Evolutionary conservation across 768 basidiomycete genomes (phyloP), one percentile per base, ranked within the genome.

Genomic region (Lactarius evosmus): DNA sequence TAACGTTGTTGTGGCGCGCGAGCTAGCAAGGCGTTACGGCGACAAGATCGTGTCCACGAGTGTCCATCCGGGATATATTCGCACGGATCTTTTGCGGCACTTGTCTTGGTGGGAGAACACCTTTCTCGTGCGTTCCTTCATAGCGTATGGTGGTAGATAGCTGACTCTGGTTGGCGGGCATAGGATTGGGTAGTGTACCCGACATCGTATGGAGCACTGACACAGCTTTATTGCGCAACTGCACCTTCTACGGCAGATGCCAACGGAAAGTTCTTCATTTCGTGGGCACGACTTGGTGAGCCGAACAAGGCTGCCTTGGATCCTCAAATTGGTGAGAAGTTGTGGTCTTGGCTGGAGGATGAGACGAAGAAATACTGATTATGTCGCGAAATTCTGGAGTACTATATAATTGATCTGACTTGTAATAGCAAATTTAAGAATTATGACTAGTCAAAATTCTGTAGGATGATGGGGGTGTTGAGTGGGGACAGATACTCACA

Each of bases 21-120:
- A 84, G 69, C 71, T 84, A 29, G 79, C 78, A 27, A 70, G 80
- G 54, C 74, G 80, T 62, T 80, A 81, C 66, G 77, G 72, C 0
- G 78, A 80, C 40, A 66, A 79, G 65, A 79, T 86, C 55, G 74
- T 85, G 0, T 78, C 78, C 3, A 74, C 74, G 27, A 72, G 79
- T 22, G 67, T 83, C 27, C 75, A 84, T 63, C 82, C 85, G 19
- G 68, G 68, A 16, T 55, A 63, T 22, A 51, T 66, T 14, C 16
- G 29, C 4, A 38, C 65, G 8, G 65, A 66, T 22, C 50, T 66
- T 56, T 55, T 44, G 36, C 65, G 65, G 9, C 41, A 66, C 40
- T 11, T 57, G 46, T 33, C 61, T 11, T 2, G 14, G 8, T 56
- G 34, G 38, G 61, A 62, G 38, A 1, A 7, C 7, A 2, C n/a